Conservation (phyloP, 345 rosid species). For the Iberis pinnata region DNA sequence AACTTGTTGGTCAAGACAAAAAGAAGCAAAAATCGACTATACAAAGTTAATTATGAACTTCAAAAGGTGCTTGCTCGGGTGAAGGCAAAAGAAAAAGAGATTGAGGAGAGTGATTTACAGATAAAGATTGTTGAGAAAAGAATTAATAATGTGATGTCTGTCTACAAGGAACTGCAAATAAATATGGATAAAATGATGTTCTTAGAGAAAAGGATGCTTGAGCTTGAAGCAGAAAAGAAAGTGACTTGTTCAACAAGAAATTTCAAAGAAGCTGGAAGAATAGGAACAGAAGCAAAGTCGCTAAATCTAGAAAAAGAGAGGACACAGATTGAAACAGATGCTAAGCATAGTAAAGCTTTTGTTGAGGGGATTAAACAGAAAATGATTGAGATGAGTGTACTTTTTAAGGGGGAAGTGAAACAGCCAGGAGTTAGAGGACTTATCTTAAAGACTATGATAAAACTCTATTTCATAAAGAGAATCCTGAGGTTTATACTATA, state of each 20-base stretch:
- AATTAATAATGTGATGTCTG: conserved; percentile 46
- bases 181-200: conserved; percentile 48
- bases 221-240: conserved; percentile 85
- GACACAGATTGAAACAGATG: conserved; percentile 43
- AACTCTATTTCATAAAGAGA: conserved; percentile 71
- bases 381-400: conserved; percentile 42
- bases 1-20: no score
- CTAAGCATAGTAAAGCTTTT: conserved; percentile 39
- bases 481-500: conserved; percentile 72
- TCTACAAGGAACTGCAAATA: conserved; percentile 49
- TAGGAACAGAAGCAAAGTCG: conserved; percentile 85
- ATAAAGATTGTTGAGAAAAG: conserved; percentile 50
- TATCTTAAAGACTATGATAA: conserved; percentile 88
- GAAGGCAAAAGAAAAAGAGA: conserved; percentile 61
- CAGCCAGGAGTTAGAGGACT: conserved; percentile 94
- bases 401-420: conserved; percentile 69
- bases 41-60: no score
- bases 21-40: no score
- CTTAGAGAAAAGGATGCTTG: conserved; percentile 73
- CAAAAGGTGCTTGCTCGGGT: conserved; percentile 58
- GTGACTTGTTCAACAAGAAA: conserved; percentile 78
- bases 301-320: conserved; percentile 58
- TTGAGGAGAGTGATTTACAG: conserved; percentile 49
- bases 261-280: conserved; percentile 87
- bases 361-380: conserved; percentile 52